Evolutionary conservation across 257 asterid species (phyloP), one percentile per base, ranked within the genome.

Genomic region (Lycium barbarum): DNA sequence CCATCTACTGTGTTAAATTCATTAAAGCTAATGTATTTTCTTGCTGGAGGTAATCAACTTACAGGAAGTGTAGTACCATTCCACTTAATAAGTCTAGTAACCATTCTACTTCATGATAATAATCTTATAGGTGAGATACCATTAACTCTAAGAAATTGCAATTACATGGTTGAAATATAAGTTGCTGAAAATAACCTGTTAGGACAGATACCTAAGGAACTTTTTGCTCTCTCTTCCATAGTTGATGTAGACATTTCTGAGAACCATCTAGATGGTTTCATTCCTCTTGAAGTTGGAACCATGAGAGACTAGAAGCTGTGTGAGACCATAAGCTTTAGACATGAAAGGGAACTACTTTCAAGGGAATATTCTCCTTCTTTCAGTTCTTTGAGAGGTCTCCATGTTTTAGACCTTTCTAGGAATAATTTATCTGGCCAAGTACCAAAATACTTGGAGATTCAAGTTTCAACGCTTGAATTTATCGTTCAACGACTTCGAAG

Each of bases 401-500:
- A 68, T 55, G 53, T 78, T 26, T 72, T 86, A 49, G 81, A 86
- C 65, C 82, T 86, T 67, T 83, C 89, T 33, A 65, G 51, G 18
- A 86, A 86, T 80, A 83, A 86, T 43, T 59, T 86, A 7, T 73
- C 85, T 43, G 86, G 88, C 53, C 81, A 35, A 33, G 62, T 86
- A 54, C 88, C 88, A 20, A 59, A 13, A 17, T 86, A 53, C 74
- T 59, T 86, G 47, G 57, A 35, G 11, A 12, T 86, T 83, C 17
- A 66, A 43, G 59, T 83, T 86, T 38, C 45, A 36, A n/a, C 4
- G 35, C 51, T 54, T 84, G 20, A 81, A 84, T 61, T 65, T 87
- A 3, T 68, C 87, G 59, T 86, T 86, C 84, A 86, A 86, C 84
- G 70, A 80, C 35, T 71, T 86, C 11, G 70, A 79, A 47, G 89